Conservation (phyloP, 192 early-diverging fungal genomes). For the Jimgerdemannia flammicorona region DNA sequence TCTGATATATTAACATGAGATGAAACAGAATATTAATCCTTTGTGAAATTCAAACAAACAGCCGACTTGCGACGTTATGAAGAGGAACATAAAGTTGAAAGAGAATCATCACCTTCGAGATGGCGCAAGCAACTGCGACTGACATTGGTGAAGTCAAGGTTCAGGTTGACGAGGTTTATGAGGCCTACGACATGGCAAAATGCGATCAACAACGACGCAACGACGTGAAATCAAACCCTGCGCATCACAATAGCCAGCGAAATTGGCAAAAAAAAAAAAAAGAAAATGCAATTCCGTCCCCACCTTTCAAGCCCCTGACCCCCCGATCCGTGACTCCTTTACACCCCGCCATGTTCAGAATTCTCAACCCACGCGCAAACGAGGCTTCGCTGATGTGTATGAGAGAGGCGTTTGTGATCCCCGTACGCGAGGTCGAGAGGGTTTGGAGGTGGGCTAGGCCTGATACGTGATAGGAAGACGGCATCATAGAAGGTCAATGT, state of each 20-base stretch:
- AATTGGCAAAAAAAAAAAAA: no score
- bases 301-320: slow-evolving; percentile 16
- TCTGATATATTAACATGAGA: background rate
- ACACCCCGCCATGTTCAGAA: slow-evolving; percentile 15
- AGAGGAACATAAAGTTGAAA: background rate
- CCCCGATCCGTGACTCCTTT: slow-evolving; percentile 9
- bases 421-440: slow-evolving; percentile 26
- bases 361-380: slow-evolving; percentile 10
- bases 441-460: slow-evolving; percentile 19
- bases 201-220: background rate
- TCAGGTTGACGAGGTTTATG: slow-evolving; percentile 27
- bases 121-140: slow-evolving; percentile 12
- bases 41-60: background rate
- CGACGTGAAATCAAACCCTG: background rate
- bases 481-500: no score
- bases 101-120: slow-evolving; percentile 10
- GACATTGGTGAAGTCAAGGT: slow-evolving; percentile 37
- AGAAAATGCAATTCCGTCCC: background rate
- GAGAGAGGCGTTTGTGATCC: slow-evolving; percentile 20
- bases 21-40: no score
- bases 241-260: background rate
- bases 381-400: slow-evolving; percentile 9
- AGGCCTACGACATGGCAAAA: slow-evolving; percentile 4
- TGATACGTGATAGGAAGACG: background rate
- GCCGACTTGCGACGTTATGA: background rate